Percentiles rank a stretch among this genome's conserved stretches.
phyloP scores from a whole-genome alignment of 1,139 yeast genomes.

The Pichia cactophila region DNA sequence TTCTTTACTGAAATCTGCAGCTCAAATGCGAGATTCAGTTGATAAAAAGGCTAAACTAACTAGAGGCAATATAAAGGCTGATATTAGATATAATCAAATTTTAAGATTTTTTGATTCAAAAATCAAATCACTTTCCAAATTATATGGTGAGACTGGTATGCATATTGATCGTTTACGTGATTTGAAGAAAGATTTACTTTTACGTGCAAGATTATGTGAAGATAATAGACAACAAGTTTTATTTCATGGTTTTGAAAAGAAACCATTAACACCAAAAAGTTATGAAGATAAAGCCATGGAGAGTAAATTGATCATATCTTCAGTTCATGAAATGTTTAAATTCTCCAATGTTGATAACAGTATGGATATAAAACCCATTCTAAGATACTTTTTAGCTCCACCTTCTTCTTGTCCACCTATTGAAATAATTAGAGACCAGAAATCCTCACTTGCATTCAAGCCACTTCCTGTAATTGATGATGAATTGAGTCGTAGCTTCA shows the following conservation, averaged over 20 bases:
- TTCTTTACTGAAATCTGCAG: constrained; percentile 4
- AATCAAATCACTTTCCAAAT: constrained; percentile 1
- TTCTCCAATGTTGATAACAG: constrained; percentile 1
- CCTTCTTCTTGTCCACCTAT: background rate
- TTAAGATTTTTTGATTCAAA: constrained; percentile 6
- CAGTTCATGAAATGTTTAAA: constrained; percentile 11
- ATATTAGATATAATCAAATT: constrained; percentile 16
- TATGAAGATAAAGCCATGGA: constrained; percentile 1
- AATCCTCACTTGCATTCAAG: background rate
- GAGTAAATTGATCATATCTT: constrained; percentile 7
- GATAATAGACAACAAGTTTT: constrained; percentile 2
- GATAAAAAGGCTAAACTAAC: constrained; percentile 5
- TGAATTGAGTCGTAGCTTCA: background rate
- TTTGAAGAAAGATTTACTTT: constrained; percentile 4
- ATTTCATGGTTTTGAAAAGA: background rate
- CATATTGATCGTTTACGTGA: constrained; percentile 2
- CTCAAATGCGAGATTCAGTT: constrained; percentile 5
- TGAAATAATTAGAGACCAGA: background rate
- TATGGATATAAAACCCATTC: background rate
- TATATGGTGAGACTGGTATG: constrained; percentile 10
- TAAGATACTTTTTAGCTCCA: background rate
- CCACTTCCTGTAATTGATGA: background rate
- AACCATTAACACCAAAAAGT: background rate
- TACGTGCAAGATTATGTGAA: constrained; percentile 5
- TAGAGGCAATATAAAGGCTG: constrained; percentile 9